Percentiles rank a stretch among this genome's conserved stretches.
Conservation (phyloP, 129 eudicot genomes). For the Flaveria trinervia region DNA sequence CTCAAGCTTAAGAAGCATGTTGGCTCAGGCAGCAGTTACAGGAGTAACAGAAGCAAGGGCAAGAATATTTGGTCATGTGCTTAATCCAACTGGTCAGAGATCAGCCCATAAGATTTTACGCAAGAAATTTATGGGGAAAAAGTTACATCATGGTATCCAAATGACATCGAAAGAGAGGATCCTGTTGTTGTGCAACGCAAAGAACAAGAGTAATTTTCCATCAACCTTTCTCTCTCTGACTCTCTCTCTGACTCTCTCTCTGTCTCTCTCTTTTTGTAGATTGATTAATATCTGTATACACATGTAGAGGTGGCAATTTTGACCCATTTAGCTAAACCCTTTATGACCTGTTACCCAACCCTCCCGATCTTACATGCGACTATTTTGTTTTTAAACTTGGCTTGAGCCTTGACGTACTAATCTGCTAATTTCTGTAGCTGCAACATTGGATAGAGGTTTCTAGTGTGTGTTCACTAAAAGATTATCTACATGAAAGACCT, state of each 20-base stretch:
- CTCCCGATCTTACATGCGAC: neutral
- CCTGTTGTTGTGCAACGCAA: constrained; percentile 58
- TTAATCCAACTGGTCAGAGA: constrained; percentile 82
- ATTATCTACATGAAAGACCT: neutral
- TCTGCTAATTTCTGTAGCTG: constrained; percentile 1
- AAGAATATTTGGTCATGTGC: constrained; percentile 82
- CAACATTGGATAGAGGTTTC: neutral
- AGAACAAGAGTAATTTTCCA: constrained; percentile 64
- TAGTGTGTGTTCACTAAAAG: neutral
- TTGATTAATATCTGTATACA: neutral
- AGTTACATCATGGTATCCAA: constrained; percentile 80
- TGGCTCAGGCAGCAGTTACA: constrained; percentile 58
- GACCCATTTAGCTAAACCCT: neutral
- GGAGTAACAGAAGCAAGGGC: constrained; percentile 88
- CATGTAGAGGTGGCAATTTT: neutral
- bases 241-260: constrained; percentile 13
- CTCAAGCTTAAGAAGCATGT: constrained; percentile 49
- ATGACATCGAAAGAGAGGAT: constrained; percentile 69
- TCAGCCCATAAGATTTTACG: constrained; percentile 83
- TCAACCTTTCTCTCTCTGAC: constrained; percentile 22
- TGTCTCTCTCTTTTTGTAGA: neutral
- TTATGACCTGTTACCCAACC: neutral
- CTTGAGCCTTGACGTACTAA: neutral
- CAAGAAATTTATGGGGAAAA: constrained; percentile 87
- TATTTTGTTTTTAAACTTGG: neutral